These are phyloP conservation scores for Malus hybrid DNA, from an alignment of 331 rosid genomes.

Conservation along the genomic window DNA sequence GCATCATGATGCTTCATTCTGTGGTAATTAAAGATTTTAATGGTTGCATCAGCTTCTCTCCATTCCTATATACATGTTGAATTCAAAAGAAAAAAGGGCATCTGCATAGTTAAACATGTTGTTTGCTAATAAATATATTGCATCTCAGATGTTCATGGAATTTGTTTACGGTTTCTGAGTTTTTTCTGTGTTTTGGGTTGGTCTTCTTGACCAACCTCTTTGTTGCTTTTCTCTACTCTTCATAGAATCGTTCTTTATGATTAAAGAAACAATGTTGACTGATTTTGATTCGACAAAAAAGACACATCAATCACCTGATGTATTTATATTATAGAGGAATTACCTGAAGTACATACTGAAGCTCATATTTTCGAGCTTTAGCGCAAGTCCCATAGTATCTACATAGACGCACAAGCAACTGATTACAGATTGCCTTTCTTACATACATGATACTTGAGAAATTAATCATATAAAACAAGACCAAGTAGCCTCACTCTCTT, in stretches of 20 bases:
- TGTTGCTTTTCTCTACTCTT: not conserved
- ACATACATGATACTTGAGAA: not conserved
- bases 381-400: slow-evolving; percentile 70
- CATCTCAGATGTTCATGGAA: not conserved
- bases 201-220: not conserved
- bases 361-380: slow-evolving; percentile 72
- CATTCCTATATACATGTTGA: too few species aligned
- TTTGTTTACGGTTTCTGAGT: not conserved
- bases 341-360: slow-evolving; percentile 86
- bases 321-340: slow-evolving; percentile 25
- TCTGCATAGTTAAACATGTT: too few species aligned
- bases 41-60: too few species aligned
- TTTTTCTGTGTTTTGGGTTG: not conserved
- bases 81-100: too few species aligned
- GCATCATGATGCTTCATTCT: too few species aligned
- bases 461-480: slow-evolving; percentile 3
- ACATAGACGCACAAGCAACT: slow-evolving; percentile 16
- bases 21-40: too few species aligned
- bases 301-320: slow-evolving; percentile 38
- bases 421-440: not conserved
- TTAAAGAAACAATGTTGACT: too few species aligned
- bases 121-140: not conserved
- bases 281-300: not conserved
- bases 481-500: slow-evolving; percentile 64
- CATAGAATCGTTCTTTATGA: not conserved